Conservation (phyloP, 2,329 filamentous ascomycete species). For the Colletotrichum abscissum region DNA sequence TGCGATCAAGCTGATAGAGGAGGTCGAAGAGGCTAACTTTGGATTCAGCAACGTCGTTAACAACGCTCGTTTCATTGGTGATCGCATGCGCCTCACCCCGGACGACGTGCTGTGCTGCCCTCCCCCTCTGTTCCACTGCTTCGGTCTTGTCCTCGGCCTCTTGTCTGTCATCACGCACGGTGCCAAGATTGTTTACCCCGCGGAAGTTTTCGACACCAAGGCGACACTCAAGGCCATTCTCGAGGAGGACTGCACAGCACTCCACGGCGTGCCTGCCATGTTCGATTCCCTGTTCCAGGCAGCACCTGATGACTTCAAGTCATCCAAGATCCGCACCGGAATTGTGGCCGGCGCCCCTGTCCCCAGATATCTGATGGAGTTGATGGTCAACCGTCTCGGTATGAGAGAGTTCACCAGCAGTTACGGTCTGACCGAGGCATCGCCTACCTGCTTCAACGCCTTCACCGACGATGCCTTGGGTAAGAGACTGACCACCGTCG, state of each 20-base stretch:
- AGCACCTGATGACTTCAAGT: constrained; percentile 52
- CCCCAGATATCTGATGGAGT: constrained; percentile 79
- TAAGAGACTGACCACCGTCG: constrained; percentile 76
- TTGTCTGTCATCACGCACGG: constrained; percentile 80
- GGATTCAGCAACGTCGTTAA: constrained; percentile 67
- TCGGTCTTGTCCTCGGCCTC: constrained; percentile 82
- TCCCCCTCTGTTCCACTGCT: constrained; percentile 88
- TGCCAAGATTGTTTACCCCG: constrained; percentile 80
- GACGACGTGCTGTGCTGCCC: constrained; percentile 82
- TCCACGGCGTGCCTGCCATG: constrained; percentile 88
- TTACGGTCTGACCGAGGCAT: constrained; percentile 81
- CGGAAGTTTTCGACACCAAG: constrained; percentile 76
- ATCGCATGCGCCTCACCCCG: constrained; percentile 76
- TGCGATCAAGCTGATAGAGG: neutral
- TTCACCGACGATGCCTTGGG: constrained; percentile 78
- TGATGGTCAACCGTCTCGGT: constrained; percentile 76
- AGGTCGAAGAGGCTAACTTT: constrained; percentile 14
- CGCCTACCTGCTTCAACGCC: constrained; percentile 84
- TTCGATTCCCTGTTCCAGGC: constrained; percentile 74
- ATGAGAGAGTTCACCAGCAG: constrained; percentile 81
- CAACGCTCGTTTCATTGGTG: constrained; percentile 77
- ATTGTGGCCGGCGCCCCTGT: constrained; percentile 85
- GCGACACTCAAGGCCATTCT: constrained; percentile 75
- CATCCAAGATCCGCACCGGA: constrained; percentile 73
- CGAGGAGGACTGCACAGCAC: constrained; percentile 76